Conservation (phyloP, 768 basidiomycete species). For the Phanerodontia chrysosporium region DNA sequence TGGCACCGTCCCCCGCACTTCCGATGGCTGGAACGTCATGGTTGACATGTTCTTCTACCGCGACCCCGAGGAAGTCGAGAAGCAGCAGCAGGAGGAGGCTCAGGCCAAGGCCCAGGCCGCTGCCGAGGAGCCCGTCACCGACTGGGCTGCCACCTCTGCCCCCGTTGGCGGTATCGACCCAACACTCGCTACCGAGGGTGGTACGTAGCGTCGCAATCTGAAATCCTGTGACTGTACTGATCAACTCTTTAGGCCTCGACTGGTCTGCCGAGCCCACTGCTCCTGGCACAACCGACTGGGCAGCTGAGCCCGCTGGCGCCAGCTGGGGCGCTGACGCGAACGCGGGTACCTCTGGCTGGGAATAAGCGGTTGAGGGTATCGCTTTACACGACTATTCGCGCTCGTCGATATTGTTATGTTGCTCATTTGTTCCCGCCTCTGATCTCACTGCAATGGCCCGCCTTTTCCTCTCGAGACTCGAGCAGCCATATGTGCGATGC, state of each 20-base stretch:
- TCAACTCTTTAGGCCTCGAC: conserved; percentile 57
- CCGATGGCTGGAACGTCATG: conserved; percentile 97
- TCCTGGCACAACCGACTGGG: conserved; percentile 31
- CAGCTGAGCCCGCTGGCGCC: conserved; percentile 28
- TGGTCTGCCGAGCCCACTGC: conserved; percentile 83
- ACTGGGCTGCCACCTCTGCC: conserved; percentile 72
- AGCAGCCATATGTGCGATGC: background rate
- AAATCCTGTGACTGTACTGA: background rate
- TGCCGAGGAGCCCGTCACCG: conserved; percentile 51
- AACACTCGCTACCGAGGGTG: conserved; percentile 58
- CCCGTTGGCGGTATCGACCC: conserved; percentile 73
- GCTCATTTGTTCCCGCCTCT: background rate
- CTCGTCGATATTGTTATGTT: conserved; percentile 6
- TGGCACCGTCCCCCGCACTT: conserved; percentile 86
- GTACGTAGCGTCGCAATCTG: conserved; percentile 24
- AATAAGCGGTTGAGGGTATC: conserved; percentile 14
- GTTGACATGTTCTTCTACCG: conserved; percentile 99
- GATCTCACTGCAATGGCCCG: background rate
- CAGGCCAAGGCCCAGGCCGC: conserved; percentile 70
- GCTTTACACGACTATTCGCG: background rate
- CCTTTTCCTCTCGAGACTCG: background rate
- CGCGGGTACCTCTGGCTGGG: conserved; percentile 20
- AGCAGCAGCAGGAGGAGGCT: conserved; percentile 92
- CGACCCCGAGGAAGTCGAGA: conserved; percentile 98
- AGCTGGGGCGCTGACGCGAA: conserved; percentile 29